phyloP scores from a whole-genome alignment of 805 yeast species.

The Candida sonorensis region DNA sequence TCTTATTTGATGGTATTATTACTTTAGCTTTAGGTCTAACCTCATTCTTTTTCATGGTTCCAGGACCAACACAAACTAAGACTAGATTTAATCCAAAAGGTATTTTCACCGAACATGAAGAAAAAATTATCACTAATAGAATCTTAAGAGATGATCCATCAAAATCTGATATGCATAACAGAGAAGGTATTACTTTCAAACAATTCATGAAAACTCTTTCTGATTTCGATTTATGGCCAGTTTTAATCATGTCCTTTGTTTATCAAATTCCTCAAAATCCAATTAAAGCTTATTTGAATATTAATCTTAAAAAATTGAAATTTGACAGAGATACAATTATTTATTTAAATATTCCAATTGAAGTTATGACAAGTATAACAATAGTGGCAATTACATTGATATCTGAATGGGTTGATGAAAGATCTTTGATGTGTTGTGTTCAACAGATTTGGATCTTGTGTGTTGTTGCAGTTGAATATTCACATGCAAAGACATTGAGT shows the following conservation, averaged over 20 bases:
- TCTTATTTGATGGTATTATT: constrained; percentile 26
- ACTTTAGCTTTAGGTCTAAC: constrained; percentile 35
- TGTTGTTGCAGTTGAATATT: constrained; percentile 8
- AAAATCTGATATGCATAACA: constrained; percentile 51
- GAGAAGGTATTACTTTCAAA: constrained; percentile 37
- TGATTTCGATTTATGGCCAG: constrained; percentile 47
- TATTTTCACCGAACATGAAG: constrained; percentile 32
- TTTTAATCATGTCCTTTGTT: constrained; percentile 37
- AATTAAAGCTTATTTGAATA: constrained; percentile 33
- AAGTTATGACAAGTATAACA: constrained; percentile 26
- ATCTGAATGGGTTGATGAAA: constrained; percentile 26
- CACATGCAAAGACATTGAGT: constrained; percentile 1
- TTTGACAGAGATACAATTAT: constrained; percentile 42
- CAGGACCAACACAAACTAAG: constrained; percentile 47
- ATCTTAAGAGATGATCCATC: constrained; percentile 37
- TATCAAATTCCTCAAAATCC: constrained; percentile 30
- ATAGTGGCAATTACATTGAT: constrained; percentile 28
- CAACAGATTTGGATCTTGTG: constrained; percentile 13
- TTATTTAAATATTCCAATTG: constrained; percentile 40
- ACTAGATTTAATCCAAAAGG: constrained; percentile 45
- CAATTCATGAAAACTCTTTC: constrained; percentile 31
- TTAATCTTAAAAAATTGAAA: constrained; percentile 38
- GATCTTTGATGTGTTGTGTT: constrained; percentile 7
- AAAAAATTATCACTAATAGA: constrained; percentile 33
- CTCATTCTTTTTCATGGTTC: constrained; percentile 45